Evolutionary conservation across 495 filamentous ascomycete genomes (phyloP).

Genomic region (Trichoderma virens): DNA sequence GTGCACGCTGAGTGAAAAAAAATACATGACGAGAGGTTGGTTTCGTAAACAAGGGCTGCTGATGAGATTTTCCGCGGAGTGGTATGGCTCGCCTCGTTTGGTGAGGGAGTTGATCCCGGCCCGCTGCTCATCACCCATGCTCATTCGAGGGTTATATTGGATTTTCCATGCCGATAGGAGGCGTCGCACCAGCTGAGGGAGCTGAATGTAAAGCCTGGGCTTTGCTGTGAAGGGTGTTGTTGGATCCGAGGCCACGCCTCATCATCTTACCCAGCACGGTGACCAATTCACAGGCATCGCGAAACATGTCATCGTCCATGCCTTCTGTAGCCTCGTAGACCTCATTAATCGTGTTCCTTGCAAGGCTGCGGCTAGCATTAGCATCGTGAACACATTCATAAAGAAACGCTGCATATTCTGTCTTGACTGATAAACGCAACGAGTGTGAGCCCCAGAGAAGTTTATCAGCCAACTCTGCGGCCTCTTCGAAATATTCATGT

Average conservation of each 20-base stretch:
- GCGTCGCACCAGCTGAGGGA: neutral
- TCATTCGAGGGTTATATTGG: neutral
- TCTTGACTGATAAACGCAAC: slow-evolving; percentile 79
- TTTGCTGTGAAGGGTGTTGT: slow-evolving; percentile 21
- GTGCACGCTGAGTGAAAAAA: neutral
- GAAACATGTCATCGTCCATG: slow-evolving; percentile 86
- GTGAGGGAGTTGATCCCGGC: neutral
- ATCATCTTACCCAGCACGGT: slow-evolving; percentile 69
- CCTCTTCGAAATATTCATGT: slow-evolving; percentile 71
- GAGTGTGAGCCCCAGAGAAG: slow-evolving; percentile 83
- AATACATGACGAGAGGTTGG: neutral
- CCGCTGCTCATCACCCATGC: neutral
- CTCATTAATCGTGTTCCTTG: slow-evolving; percentile 76
- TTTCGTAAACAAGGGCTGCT: neutral
- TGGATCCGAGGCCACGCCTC: slow-evolving; percentile 51
- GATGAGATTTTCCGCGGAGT: neutral
- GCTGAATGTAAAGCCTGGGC: slow-evolving; percentile 16
- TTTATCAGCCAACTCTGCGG: slow-evolving; percentile 61
- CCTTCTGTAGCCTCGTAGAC: slow-evolving; percentile 86
- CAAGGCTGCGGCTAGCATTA: slow-evolving; percentile 63
- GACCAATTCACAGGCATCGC: slow-evolving; percentile 69
- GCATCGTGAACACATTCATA: slow-evolving; percentile 88
- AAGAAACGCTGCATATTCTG: slow-evolving; percentile 90
- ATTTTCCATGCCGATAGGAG: slow-evolving; percentile 10
- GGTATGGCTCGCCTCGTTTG: neutral